Base-by-base conservation (phyloP, 306 rosid genomes). In the Castanopsis chinensis region DNA sequence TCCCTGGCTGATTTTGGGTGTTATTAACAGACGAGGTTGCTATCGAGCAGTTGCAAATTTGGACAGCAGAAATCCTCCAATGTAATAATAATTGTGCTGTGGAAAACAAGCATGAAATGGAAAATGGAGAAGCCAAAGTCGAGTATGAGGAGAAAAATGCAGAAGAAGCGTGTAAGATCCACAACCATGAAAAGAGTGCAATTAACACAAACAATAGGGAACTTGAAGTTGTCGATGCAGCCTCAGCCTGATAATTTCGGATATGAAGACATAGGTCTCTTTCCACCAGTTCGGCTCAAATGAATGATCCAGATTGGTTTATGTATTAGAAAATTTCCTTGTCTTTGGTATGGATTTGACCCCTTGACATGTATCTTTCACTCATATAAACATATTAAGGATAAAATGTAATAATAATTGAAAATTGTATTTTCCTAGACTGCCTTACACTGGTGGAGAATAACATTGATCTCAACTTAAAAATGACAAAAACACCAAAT, bases 1-100 rank as follows among this genome's bases (percentile, higher is more conserved):
- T 27, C 54, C 68, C 72, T 57, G 25, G 52, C 33, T 58, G 41
- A 35, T 15, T 76, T 71, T n/a, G 54, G n/a, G 13, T 20, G 35
- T 30, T 11, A 1, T 71, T 72, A 72, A 74, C 89, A 91, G 98
- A 93, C 82, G 98, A 91, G 80, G 85, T 23, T 53, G 72, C 89
- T 30, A 83, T 83, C 3, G 20, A 61, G 75, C 86, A 86, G 81
- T 56, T 90, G 69, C 74, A 20, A 57, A 69, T 78, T n/a, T 91
- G 91, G 93, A 76, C 85, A 71, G 63, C 61, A 19, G 85, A 80
- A 58, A 56, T 83, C 7, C 0, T 71, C 18, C 72, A 72, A 43
- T 25, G 57, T 53, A 41, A 79, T 49, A 61, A 4, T 49, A 61
- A 4, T 71, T 71, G 10, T 23, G 23, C 32, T 76, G 35, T 84